Evolutionary conservation across 257 asterid genomes (phyloP).

Genomic region (Leptodermis oblonga): DNA sequence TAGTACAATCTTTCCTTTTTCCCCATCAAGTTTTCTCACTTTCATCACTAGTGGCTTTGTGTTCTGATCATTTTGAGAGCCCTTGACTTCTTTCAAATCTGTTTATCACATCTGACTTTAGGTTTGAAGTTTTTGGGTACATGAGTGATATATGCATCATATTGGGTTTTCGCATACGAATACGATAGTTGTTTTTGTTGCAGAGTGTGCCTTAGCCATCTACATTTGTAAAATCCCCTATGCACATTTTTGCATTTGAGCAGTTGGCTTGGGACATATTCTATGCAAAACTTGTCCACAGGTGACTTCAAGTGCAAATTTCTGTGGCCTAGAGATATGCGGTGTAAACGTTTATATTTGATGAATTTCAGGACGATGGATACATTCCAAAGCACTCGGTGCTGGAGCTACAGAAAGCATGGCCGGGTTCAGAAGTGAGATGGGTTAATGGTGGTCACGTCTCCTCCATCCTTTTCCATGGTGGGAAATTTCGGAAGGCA

Average conservation of each 20-base stretch:
- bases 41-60: not conserved
- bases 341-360: not conserved
- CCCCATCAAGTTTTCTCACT: not conserved
- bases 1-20: not conserved
- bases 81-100: not conserved
- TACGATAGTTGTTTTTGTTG: not conserved
- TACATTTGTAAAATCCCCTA: no score
- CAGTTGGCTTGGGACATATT: no score
- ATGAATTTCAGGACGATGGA: conserved; percentile 70
- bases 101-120: not conserved
- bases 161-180: not conserved
- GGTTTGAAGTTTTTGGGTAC: not conserved
- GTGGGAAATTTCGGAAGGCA: conserved; percentile 73
- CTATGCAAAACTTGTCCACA: not conserved
- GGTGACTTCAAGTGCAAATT: not conserved
- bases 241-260: not conserved
- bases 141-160: not conserved
- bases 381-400: conserved; percentile 89
- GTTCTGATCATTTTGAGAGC: not conserved
- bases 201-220: not conserved
- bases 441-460: conserved; percentile 97
- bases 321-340: not conserved
- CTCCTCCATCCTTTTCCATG: conserved; percentile 82
- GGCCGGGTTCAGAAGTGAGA: conserved; percentile 99
- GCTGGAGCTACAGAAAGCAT: conserved; percentile 85